A percentile compares a stretch with the other conserved stretches of the same genome.
These are phyloP conservation scores for Pseudopithomyces chartarum DNA, from an alignment of 2,329 filamentous ascomycete species.

Conservation along the genomic window DNA sequence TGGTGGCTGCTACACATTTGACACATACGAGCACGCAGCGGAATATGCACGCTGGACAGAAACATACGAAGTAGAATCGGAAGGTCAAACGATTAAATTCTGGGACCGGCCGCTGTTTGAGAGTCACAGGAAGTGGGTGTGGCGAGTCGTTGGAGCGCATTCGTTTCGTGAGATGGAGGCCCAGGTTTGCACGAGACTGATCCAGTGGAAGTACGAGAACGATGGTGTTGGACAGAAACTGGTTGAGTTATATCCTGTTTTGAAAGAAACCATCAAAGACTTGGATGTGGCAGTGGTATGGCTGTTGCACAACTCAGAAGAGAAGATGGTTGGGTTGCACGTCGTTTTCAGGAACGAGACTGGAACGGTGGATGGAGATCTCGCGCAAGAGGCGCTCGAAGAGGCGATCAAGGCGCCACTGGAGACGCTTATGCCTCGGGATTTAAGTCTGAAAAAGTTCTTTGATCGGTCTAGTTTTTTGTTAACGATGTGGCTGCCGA, in stretches of 20 bases:
- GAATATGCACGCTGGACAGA: not conserved
- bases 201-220: not conserved
- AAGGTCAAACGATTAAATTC: not conserved
- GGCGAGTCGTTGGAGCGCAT: not conserved
- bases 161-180: not conserved
- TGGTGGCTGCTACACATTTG: not conserved
- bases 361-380: not conserved
- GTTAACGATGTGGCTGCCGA: not conserved
- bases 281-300: not conserved
- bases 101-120: not conserved
- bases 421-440: not conserved
- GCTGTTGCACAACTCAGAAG: not conserved
- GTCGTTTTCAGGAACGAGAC: not conserved
- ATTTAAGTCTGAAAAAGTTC: not conserved
- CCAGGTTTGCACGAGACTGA: not conserved
- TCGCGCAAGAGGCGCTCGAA: not conserved
- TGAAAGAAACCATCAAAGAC: not conserved
- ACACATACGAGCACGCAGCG: not conserved
- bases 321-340: not conserved
- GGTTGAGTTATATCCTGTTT: not conserved
- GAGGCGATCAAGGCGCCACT: not conserved
- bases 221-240: not conserved
- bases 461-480: not conserved
- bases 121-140: not conserved
- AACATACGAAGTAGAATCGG: not conserved